A percentile compares a stretch with the other conserved stretches of the same genome.
Evolutionary conservation across 192 early-diverging fungal species (phyloP).

Genomic region (Coemansia reversa): DNA sequence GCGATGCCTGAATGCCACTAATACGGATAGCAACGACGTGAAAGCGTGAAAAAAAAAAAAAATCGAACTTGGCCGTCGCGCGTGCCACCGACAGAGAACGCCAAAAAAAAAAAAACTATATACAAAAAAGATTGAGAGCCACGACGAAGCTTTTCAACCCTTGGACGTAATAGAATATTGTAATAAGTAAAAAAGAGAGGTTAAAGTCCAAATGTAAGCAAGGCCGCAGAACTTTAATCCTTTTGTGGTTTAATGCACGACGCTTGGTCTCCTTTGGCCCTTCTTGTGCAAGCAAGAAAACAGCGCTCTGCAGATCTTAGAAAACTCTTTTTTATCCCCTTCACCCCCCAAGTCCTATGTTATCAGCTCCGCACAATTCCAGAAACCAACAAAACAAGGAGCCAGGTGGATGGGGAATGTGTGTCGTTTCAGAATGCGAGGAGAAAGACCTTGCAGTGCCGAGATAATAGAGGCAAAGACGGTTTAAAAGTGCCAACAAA

Average conservation of each 20-base stretch:
- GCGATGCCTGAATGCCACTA: not conserved
- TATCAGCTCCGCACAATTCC: conserved; percentile 1
- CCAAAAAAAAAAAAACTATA: not conserved
- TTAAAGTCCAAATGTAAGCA: not conserved
- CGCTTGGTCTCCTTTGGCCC: not conserved
- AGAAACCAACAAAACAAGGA: not conserved
- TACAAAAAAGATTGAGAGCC: not conserved
- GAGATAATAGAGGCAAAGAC: not conserved
- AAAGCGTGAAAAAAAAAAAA: not conserved
- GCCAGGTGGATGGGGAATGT: not conserved
- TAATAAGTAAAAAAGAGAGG: not conserved
- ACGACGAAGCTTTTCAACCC: not conserved
- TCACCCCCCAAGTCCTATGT: not conserved
- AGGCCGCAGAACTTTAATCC: not conserved
- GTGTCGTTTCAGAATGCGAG: not conserved
- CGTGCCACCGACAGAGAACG: not conserved
- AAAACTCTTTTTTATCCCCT: too few species aligned
- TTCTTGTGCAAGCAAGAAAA: not conserved
- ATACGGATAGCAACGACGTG: not conserved
- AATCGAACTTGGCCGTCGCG: not conserved
- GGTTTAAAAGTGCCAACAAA: not conserved
- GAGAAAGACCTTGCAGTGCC: not conserved
- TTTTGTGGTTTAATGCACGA: not conserved
- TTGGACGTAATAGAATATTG: not conserved
- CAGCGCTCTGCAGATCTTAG: not conserved